Evolutionary conservation across 139 green algal species (phyloP).

Genomic region (Chlorella vulgaris): DNA sequence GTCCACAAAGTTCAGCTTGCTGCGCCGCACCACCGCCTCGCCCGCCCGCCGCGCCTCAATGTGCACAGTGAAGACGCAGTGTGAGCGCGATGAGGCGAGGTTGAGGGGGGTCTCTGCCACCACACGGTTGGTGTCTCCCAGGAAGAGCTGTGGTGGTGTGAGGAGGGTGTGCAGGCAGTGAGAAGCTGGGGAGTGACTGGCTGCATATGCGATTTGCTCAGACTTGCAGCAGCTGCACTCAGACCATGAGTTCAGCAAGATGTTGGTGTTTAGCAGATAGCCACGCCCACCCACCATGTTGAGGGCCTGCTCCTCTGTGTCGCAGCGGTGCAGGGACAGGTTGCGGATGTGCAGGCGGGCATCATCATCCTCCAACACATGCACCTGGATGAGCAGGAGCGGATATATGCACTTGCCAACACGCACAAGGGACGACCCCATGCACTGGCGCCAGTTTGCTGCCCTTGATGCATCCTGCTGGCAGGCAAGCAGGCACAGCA

Average conservation of each 20-base stretch:
- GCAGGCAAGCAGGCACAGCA: no score
- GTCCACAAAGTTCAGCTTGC: constrained; percentile 95
- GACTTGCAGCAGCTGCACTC: no score
- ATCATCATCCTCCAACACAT: constrained; percentile 95
- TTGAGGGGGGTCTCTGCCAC: constrained; percentile 75
- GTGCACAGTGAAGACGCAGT: constrained; percentile 92
- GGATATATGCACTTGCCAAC: no score
- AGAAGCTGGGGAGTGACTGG: no score
- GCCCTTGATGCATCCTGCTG: no score
- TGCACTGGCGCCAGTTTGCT: not conserved
- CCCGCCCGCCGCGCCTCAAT: constrained; percentile 91
- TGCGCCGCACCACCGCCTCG: constrained; percentile 77
- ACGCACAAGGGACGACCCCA: not conserved
- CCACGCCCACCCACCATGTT: constrained; percentile 92
- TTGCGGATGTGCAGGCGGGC: constrained; percentile 85
- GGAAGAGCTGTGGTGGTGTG: constrained; percentile 60
- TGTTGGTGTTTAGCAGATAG: no score
- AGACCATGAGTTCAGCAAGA: no score
- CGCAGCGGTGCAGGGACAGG: constrained; percentile 70
- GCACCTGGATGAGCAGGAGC: no score
- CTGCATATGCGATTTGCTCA: no score
- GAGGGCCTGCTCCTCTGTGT: constrained; percentile 88
- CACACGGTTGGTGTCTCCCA: constrained; percentile 49
- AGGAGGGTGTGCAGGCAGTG: constrained; percentile 16
- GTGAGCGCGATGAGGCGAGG: constrained; percentile 79